A percentile compares a stretch with the other conserved stretches of the same genome.
phyloP scores from a whole-genome alignment of 2,329 filamentous ascomycete genomes.

The Monosporascus sp. region DNA sequence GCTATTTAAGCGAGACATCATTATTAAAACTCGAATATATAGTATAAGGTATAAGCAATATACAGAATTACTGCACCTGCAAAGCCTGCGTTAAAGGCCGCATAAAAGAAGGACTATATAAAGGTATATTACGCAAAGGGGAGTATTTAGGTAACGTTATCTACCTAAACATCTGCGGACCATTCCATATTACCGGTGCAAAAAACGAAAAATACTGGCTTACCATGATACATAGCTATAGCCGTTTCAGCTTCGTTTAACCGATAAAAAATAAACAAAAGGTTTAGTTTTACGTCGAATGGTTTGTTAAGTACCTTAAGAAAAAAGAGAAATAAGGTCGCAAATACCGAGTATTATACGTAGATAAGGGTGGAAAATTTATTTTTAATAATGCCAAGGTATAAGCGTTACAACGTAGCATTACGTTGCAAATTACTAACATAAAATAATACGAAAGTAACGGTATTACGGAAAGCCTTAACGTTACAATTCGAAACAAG shows the following conservation, averaged over 20 bases:
- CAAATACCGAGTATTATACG: background rate
- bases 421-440: background rate
- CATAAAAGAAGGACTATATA: background rate
- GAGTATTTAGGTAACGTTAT: background rate
- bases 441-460: background rate
- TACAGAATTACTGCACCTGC: background rate
- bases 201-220: background rate
- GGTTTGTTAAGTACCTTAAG: background rate
- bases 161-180: background rate
- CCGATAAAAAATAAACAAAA: background rate
- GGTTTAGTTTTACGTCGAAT: background rate
- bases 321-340: background rate
- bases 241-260: background rate
- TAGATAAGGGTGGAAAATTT: background rate
- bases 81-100: background rate
- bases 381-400: background rate
- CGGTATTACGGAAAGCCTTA: background rate
- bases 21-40: background rate
- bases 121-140: background rate
- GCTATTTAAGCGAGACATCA: background rate
- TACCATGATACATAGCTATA: background rate
- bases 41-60: background rate
- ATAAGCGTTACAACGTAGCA: background rate
- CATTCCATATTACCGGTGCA: background rate
- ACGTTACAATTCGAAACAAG: background rate